Evolutionary conservation across 768 basidiomycete genomes (phyloP), one percentile per base, ranked within the genome.

Genomic region (Lactarius deliciosus): DNA sequence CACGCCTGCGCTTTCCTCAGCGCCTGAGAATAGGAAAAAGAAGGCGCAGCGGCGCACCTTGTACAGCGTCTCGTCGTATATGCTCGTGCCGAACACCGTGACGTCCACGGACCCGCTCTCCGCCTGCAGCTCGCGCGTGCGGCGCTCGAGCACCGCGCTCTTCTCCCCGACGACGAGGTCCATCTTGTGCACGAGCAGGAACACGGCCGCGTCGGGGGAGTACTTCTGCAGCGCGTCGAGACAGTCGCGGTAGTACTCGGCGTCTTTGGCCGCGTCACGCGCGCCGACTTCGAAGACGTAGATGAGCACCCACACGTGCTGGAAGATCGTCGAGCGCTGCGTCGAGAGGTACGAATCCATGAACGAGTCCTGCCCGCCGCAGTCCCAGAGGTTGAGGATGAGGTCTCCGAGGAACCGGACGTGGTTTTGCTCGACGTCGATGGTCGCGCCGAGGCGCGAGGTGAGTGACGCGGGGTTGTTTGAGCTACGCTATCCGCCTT

Each of bases 281-380:
- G 89, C 87, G 72, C 94, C 95, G 63, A 95, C 90, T 75, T 98
- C 97, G 70, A 99, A 98, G 13, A 99, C 97, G 78, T 99, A 99
- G 73, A 99, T 98, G 78, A 98, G 86, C 65, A 98, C 93, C 32
- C 93, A 94, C 64, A 98, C 97, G 74, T 98, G 92, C 72, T 91
- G 88, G 80, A 99, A 99, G 70, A 98, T 96, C 40, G 91, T 95
- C n/a, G 89, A 83, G 67, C 93, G 89, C 75, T 98, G 94, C 0
- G 90, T 86, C 41, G 90, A 89, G 65, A 99, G 89, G 78, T 98
- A 98, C 34, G 91, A 91, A 77, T 98, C 96, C 88, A 98, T 95
- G 81, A 97, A 98, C 16, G 94, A 86, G 75, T 97, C 94, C 77
- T 99, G 97, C 9, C 97, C 97, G 53, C 96, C 97, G 72, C 97